A percentile compares a stretch with the other conserved stretches of the same genome.
Conservation (phyloP, 352 stramenopile genomes). For the Globisporangium splendens region DNA sequence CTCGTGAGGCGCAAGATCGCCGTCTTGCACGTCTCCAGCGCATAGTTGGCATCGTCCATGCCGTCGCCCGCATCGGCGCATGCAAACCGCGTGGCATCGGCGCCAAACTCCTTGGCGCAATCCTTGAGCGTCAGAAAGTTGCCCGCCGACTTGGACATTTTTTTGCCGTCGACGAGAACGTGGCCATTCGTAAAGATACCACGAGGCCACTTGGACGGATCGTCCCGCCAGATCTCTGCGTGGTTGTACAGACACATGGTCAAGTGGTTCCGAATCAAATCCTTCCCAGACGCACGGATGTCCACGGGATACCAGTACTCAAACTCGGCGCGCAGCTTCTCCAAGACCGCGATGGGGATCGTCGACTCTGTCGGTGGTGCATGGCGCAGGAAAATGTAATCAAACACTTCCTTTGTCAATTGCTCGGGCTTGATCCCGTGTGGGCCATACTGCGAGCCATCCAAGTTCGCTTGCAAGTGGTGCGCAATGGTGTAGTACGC, state of each 20-base stretch:
- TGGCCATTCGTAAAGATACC: constrained; percentile 99
- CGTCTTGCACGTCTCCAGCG: constrained; percentile 95
- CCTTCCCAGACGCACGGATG: constrained; percentile 95
- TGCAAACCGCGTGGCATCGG: constrained; percentile 96
- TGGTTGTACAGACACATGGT: constrained; percentile 99
- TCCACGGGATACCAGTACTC: constrained; percentile 99
- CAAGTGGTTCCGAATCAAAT: constrained; percentile 99
- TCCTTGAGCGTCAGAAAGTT: constrained; percentile 99
- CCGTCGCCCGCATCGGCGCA: constrained; percentile 97
- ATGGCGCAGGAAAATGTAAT: constrained; percentile 98
- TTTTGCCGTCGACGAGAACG: constrained; percentile 96
- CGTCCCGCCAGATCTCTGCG: constrained; percentile 98
- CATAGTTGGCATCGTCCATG: constrained; percentile 99
- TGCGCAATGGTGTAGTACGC: constrained; percentile 99
- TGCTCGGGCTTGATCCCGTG: constrained; percentile 80
- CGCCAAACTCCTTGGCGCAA: constrained; percentile 93
- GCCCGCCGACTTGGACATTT: constrained; percentile 99
- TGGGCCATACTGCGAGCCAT: constrained; percentile 89
- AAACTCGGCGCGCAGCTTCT: constrained; percentile 96
- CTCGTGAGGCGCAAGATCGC: constrained; percentile 96
- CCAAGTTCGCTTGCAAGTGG: constrained; percentile 95
- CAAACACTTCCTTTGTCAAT: constrained; percentile 96
- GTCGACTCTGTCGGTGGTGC: constrained; percentile 78
- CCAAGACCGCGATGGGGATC: constrained; percentile 88
- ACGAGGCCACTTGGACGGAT: constrained; percentile 96